Conservation (phyloP, 257 asterid genomes). For the Solanum clarkiae region DNA sequence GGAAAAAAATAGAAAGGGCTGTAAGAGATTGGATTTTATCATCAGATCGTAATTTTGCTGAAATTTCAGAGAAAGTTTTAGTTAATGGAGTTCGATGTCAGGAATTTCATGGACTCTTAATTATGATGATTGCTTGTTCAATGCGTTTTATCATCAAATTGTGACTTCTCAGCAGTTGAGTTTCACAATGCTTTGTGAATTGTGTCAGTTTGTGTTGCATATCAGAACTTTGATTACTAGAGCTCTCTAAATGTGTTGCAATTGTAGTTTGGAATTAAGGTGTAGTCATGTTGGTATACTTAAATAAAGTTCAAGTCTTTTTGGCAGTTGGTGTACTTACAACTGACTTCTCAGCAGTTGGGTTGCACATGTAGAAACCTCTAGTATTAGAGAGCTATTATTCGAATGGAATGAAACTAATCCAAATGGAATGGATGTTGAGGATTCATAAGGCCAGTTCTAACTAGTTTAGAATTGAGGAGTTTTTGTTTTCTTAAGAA, state of each 20-base stretch:
- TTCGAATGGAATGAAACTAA: not conserved
- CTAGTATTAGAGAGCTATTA: not conserved
- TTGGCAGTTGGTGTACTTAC: no score
- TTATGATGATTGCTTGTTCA: not conserved
- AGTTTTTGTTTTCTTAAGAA: not conserved
- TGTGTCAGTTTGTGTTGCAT: not conserved
- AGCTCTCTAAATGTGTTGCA: not conserved
- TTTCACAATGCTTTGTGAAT: not conserved
- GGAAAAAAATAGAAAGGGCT: not conserved
- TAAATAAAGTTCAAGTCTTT: not conserved
- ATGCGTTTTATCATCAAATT: not conserved
- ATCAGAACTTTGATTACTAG: not conserved
- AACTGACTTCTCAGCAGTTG: no score
- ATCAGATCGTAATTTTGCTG: not conserved
- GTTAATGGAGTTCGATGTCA: not conserved
- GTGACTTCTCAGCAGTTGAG: not conserved
- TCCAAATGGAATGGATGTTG: not conserved
- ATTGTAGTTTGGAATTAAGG: not conserved
- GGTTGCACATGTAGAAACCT: not conserved
- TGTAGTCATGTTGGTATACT: not conserved
- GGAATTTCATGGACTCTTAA: not conserved
- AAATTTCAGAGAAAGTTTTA: not conserved
- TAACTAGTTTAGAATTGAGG: no score
- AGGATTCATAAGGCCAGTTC: no score
- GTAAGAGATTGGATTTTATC: not conserved